phyloP scores from a whole-genome alignment of 2,329 filamentous ascomycete genomes.

The Setomelanomma holmii region DNA sequence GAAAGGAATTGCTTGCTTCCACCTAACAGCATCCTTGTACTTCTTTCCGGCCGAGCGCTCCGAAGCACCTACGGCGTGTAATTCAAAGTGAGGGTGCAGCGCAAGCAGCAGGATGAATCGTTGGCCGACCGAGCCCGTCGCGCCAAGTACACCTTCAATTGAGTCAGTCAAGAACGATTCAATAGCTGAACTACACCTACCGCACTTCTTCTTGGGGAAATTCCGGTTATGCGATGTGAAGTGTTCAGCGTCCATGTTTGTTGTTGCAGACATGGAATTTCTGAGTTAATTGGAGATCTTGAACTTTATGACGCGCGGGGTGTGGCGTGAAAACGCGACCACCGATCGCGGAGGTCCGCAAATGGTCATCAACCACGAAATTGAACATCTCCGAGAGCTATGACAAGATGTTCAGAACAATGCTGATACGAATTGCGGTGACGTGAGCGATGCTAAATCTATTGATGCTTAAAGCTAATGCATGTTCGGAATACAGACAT shows the following conservation, averaged over 20 bases:
- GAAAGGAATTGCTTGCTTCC: constrained; percentile 92
- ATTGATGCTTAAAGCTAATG: constrained; percentile 13
- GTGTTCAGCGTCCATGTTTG: constrained; percentile 53
- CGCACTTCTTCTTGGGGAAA: constrained; percentile 62
- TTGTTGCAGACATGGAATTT: constrained; percentile 18
- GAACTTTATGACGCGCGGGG: constrained; percentile 30
- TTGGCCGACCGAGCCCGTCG: constrained; percentile 93
- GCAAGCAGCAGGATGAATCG: constrained; percentile 93
- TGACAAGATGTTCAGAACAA: constrained; percentile 7
- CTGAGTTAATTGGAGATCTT: constrained; percentile 31
- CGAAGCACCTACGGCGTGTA: constrained; percentile 90
- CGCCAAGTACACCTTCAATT: constrained; percentile 73
- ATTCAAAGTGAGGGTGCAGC: constrained; percentile 83
- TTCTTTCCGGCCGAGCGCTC: constrained; percentile 89
- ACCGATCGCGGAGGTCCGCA: constrained; percentile 34
- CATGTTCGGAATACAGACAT: constrained; percentile 19
- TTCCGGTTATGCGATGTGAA: constrained; percentile 49
- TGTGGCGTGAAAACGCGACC: constrained; percentile 28
- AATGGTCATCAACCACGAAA: not conserved
- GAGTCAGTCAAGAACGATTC: constrained; percentile 14
- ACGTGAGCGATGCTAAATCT: constrained; percentile 8
- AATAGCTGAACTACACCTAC: constrained; percentile 53
- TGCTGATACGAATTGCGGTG: not conserved
- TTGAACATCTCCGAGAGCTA: constrained; percentile 4
- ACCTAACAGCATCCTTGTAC: constrained; percentile 91